These are phyloP conservation scores for Trametes sp. DNA, from an alignment of 1,284 basidiomycete species.

Conservation along the genomic window DNA sequence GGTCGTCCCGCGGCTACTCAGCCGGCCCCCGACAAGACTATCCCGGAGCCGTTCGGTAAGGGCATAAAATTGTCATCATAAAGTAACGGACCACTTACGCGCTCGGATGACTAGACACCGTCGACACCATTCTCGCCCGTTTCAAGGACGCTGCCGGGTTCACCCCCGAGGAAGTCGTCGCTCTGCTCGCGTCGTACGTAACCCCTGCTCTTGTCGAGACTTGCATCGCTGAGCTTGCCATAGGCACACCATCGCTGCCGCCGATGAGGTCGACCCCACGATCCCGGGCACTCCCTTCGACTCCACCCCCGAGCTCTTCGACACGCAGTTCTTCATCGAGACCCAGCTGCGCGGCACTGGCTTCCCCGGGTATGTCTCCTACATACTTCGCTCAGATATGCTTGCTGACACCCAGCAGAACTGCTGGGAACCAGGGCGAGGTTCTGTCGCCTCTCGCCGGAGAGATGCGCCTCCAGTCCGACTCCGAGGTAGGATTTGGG, in stretches of 20 bases:
- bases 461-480: slow-evolving; percentile 52
- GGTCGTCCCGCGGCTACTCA: slow-evolving; percentile 19
- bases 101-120: slow-evolving; percentile 37
- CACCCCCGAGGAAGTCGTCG: slow-evolving; percentile 48
- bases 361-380: slow-evolving; percentile 38
- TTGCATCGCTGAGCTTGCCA: neutral
- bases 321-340: slow-evolving; percentile 51
- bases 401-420: slow-evolving; percentile 26
- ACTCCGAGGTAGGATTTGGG: slow-evolving; percentile 42
- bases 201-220: neutral
- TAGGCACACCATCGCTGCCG: slow-evolving; percentile 48
- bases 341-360: slow-evolving; percentile 44
- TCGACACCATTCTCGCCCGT: slow-evolving; percentile 48
- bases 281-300: slow-evolving; percentile 48
- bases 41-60: slow-evolving; percentile 48
- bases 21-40: slow-evolving; percentile 47
- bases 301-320: slow-evolving; percentile 47
- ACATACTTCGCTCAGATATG: no score
- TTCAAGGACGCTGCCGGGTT: slow-evolving; percentile 47
- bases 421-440: slow-evolving; percentile 45
- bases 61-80: neutral
- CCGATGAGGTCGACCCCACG: slow-evolving; percentile 37
- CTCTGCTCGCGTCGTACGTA: slow-evolving; percentile 45
- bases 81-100: neutral
- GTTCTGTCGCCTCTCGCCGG: slow-evolving; percentile 46